Base-by-base conservation (phyloP, 352 stramenopile species). In the Globisporangium uncinulatum region DNA sequence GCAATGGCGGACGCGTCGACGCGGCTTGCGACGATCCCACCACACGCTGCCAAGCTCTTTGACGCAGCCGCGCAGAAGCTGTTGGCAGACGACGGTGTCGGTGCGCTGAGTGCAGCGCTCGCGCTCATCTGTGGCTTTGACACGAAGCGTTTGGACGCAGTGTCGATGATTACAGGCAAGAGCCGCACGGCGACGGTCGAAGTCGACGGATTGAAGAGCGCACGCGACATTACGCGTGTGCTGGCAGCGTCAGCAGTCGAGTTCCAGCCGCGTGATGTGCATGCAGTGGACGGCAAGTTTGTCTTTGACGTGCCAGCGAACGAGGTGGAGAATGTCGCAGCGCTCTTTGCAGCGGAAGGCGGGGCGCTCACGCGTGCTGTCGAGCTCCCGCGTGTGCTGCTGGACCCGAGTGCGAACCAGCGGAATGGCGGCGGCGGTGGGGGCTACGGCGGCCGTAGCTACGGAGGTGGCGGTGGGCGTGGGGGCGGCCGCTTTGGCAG, bases 121-220 rank as follows among this genome's bases (percentile, higher is more conserved):
- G 82, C 81, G 15, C 56, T 94, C 39, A 66, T 94, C 32, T 88
- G 79, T 50, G 83, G 83, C 39, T 90, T 94, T 53, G 83, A 90
- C 61, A 69, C 69, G 52, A 81, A 89, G 67, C 74, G 82, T 50
- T 49, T 88, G 34, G 76, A 67, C 47, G 58, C 79, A 7, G 60
- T 89, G 20, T 92, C 81, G 21, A 94, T 94, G 83, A 68, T 94
- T 51, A 88, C 77, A 24, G 83, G 81, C 49, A 74, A 78, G 52
- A 58, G 63, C 51, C 71, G 74, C 46, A 84, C 74, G 66, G 73
- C 89, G 61, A 94, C 83, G 14, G 61, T 94, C 20, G 48, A 89
- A 52, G 66, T 92, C 21, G 74, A 76, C 8, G 76, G 76, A 19
- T 51, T 83, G 17, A 41, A 66, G 48, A 63, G 57, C 51, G 69